phyloP scores from a whole-genome alignment of 2,329 filamentous ascomycete genomes.

The Parascedosporium putredinis region DNA sequence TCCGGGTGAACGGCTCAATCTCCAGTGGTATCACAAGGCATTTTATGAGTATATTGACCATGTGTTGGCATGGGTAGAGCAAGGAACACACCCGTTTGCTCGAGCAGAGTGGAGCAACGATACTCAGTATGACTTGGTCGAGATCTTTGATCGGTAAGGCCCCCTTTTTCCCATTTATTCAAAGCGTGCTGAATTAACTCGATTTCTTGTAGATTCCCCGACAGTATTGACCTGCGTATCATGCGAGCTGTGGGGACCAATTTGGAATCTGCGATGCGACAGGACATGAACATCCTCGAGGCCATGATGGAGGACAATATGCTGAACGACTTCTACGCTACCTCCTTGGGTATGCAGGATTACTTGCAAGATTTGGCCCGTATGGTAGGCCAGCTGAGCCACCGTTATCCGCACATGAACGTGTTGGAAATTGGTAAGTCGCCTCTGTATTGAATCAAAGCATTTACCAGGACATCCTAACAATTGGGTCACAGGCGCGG shows the following conservation, averaged over 20 bases:
- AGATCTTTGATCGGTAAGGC: neutral
- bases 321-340: conserved; percentile 18
- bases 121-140: neutral
- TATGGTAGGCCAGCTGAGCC: conserved; percentile 1
- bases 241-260: conserved; percentile 18
- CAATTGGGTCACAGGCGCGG: neutral
- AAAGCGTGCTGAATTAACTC: neutral
- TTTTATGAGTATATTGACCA: conserved; percentile 1
- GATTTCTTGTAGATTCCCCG: neutral
- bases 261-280: conserved; percentile 20
- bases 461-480: neutral
- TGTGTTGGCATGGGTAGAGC: neutral
- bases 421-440: neutral
- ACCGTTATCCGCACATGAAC: neutral
- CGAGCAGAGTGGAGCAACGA: neutral
- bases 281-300: conserved; percentile 21
- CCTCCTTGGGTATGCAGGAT: conserved; percentile 7
- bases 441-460: neutral
- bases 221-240: neutral
- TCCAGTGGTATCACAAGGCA: neutral
- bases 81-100: neutral
- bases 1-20: neutral
- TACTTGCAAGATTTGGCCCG: neutral
- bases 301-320: conserved; percentile 20
- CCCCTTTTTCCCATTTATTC: neutral